Conservation (phyloP, 176 grass and related monocot genomes). For the Bolboschoenus planiculmis region DNA sequence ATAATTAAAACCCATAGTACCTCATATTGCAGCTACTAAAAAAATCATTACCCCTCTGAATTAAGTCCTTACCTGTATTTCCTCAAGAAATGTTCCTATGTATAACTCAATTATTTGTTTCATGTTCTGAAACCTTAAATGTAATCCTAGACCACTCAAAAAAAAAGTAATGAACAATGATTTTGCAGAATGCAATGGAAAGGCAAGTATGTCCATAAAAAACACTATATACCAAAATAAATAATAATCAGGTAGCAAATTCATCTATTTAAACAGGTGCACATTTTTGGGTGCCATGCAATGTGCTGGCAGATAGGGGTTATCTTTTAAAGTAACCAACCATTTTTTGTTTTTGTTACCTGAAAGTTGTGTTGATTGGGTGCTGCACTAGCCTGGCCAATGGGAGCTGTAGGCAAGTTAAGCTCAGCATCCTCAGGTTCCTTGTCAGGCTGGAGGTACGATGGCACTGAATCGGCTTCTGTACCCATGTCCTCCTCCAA, state of each 20-base stretch:
- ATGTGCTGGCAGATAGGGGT: not conserved
- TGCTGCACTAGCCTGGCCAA: constrained; percentile 27
- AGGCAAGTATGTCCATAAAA: not conserved
- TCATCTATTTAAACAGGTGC: not conserved
- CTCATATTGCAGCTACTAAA: not conserved
- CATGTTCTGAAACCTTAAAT: not conserved
- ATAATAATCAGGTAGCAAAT: not conserved
- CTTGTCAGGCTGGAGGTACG: constrained; percentile 85
- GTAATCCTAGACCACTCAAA: not conserved
- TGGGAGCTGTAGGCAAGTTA: constrained; percentile 62
- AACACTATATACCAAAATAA: not conserved
- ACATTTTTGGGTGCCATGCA: not conserved
- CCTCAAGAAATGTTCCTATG: not conserved
- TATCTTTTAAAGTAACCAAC: not conserved
- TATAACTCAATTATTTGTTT: not conserved
- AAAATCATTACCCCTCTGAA: not conserved
- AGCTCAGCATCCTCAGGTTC: constrained; percentile 63
- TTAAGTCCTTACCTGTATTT: not conserved
- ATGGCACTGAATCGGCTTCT: constrained; percentile 64
- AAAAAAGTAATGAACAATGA: not conserved
- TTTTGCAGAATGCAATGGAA: not conserved
- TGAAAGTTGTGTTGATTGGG: constrained; percentile 8
- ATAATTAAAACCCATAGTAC: not conserved
- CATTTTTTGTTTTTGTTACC: constrained; percentile 10
- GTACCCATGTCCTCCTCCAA: constrained; percentile 90